Evolutionary conservation across 805 yeast species (phyloP), one percentile per base, ranked within the genome.

Genomic region (Maudiozyma barnettii): DNA sequence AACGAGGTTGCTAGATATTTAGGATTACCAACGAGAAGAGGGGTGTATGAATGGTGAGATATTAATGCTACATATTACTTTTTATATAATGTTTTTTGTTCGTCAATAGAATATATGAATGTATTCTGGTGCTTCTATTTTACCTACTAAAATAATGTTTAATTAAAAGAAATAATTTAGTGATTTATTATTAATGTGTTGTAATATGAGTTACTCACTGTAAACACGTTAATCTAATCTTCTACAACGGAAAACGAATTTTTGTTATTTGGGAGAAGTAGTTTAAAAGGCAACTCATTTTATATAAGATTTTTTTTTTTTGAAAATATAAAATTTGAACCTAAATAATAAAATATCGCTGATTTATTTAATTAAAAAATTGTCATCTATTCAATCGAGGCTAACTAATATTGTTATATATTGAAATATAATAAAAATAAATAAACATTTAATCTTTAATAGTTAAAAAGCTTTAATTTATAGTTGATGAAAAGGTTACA

Each of bases 1-100:
- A 81, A 79, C 57, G 80, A 78, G 33, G 69, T 87, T 36, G 79
- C 93, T 0, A 71, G 88, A 52, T 85, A 75, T 60, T 59, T 84
- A 23, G 95, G 95, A 5, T 63, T 84, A 22, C 66, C 68, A 20
- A 57, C 65, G 47, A 75, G 89, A 67, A 74, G 81, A 58, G 74
- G 74, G 40, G 56, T 67, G 12, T 70, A 72, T 46, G 69, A 69
- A 14, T 78, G 83, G 82, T 79, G 59, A 21, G 3, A 9, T 18
- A 37, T 4, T n/a, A 10, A 19, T 18, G 9, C n/a, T n/a, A 19
- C 2, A 33, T 6, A 33, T n/a, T n/a, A 14, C 3, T 6, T 33
- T 33, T 10, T 33, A 26, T 26, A 26, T 33, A 4, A 14, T 14
- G 36, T 31, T 31, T 31, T 31, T 12, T 16, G 5, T 16, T 33